These are phyloP conservation scores for Fusarium pseudoanthophilum DNA, from an alignment of 2,329 filamentous ascomycete species.

Conservation along the genomic window DNA sequence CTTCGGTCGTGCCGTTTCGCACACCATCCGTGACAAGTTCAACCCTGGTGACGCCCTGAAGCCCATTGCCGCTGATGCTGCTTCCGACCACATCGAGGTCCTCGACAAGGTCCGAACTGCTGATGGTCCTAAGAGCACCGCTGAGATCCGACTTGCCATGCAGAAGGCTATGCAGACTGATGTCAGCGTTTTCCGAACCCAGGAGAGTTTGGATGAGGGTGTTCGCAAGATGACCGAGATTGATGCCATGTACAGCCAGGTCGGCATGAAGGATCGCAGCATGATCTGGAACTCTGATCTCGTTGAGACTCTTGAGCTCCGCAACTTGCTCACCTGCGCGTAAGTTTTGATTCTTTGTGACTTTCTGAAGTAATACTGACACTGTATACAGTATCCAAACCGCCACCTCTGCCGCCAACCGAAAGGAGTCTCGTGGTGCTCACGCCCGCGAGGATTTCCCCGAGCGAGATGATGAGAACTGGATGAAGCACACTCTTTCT, in stretches of 20 bases:
- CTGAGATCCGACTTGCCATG: constrained; percentile 90
- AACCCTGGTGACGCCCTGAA: constrained; percentile 83
- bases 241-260: constrained; percentile 80
- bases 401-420: constrained; percentile 86
- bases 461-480: constrained; percentile 92
- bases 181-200: constrained; percentile 95
- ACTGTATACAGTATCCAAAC: constrained; percentile 77
- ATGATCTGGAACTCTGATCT: constrained; percentile 99
- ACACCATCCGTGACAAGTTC: constrained; percentile 96
- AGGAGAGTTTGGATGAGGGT: constrained; percentile 93
- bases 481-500: constrained; percentile 99
- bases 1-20: constrained; percentile 95
- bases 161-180: constrained; percentile 99
- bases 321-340: constrained; percentile 97
- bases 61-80: constrained; percentile 84
- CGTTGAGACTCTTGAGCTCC: constrained; percentile 93
- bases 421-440: constrained; percentile 96
- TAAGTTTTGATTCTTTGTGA: constrained; percentile 60
- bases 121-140: constrained; percentile 85
- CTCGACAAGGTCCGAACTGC: constrained; percentile 88
- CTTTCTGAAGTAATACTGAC: constrained; percentile 19
- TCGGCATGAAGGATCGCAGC: constrained; percentile 97
- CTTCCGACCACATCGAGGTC: constrained; percentile 84
- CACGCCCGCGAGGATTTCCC: constrained; percentile 98
- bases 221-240: constrained; percentile 88